Conservation (phyloP, 331 rosid genomes). For the Acacia pycnantha region DNA sequence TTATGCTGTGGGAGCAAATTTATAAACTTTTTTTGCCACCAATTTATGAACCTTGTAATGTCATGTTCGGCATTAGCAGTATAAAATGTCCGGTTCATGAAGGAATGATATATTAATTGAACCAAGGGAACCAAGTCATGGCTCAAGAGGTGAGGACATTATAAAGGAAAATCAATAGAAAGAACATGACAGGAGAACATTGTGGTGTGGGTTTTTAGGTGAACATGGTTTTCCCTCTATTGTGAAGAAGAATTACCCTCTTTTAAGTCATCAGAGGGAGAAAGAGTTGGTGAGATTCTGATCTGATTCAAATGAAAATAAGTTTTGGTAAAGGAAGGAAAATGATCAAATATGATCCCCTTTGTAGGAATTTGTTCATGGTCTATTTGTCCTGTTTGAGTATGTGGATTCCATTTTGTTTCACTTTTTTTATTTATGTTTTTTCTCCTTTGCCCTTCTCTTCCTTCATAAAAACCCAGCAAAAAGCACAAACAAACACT, state of each 20-base stretch:
- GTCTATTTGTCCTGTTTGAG: conserved; percentile 54
- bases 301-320: conserved; percentile 31
- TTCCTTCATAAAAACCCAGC: conserved; percentile 15
- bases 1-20: not conserved
- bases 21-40: not conserved
- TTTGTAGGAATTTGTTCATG: conserved; percentile 50
- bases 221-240: not conserved
- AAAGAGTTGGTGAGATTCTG: conserved; percentile 20
- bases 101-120: not conserved
- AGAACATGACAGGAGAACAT: conserved; percentile 34
- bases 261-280: not conserved
- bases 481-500: conserved; percentile 34
- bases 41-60: not conserved
- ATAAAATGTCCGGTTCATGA: not conserved
- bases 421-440: not conserved
- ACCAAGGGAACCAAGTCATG: conserved; percentile 8
- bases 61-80: not conserved
- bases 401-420: conserved; percentile 37
- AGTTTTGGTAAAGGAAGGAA: conserved; percentile 9
- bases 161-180: conserved; percentile 10
- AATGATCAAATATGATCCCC: conserved; percentile 15
- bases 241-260: not conserved
- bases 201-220: conserved; percentile 8
- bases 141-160: not conserved
- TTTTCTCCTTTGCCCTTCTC: not conserved